Base-by-base conservation (phyloP, 371 early-diverging fungal genomes). In the Dichotomocladium elegans region DNA sequence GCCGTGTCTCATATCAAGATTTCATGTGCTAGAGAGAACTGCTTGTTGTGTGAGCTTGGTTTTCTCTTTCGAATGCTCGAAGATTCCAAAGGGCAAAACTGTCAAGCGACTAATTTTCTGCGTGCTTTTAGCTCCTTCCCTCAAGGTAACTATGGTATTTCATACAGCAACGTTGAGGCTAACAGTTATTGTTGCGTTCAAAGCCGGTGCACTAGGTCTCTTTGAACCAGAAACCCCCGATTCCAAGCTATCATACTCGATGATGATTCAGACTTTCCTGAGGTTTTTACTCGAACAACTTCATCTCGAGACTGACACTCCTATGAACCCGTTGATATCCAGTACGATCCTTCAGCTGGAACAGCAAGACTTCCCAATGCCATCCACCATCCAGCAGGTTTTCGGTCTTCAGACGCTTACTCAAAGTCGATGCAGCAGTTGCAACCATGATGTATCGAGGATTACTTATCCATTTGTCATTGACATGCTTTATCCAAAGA, bases 31-130 rank as follows among this genome's bases (percentile, higher is more conserved):
- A 83, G 84, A 34, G 86, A 88, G 27, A 77, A 75, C 50, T 97
- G 98, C 44, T 61, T 97, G 42, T 65, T 83, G 3, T 97, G 98
- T 68, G 96, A 97, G 54, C 78, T 96, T 14, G 95, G 94, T 0
- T 92, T 94, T 51, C 58, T 97, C 52, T 93, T 93, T 60, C 75
- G 90, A 0, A 94, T 94, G 95, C 73, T 97, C 21, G 91, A 92
- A 50, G 88, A 88, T 25, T 86, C 93, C 2, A 77, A 84, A 22
- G 96, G 96, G 4, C 83, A 85, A 31, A 97, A 95, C 54, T 97
- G 98, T 63, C 96, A 96, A 50, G 98, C 98, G 3, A 80, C 92
- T 6, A 95, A 93, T 60, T 91, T 96, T 43, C 70, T 95, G 43
- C 68, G 88, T 0, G 90, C 88, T 0, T 86, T 97, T 55, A 82